Base-by-base conservation (phyloP, 2,329 filamentous ascomycete species). In the Alternaria infectoria region DNA sequence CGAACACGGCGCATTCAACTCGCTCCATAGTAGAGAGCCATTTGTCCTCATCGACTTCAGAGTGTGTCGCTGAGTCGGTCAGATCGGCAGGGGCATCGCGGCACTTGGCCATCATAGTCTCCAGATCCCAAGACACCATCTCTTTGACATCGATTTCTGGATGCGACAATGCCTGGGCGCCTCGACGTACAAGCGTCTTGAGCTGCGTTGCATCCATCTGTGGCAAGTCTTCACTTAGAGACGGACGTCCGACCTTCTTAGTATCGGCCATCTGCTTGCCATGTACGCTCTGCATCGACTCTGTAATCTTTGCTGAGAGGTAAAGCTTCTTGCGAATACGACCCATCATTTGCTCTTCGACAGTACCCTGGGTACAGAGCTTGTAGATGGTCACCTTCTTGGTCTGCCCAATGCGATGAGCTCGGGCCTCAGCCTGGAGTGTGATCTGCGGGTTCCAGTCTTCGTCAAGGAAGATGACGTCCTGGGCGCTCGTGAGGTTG, bases 291-390 rank as follows among this genome's bases (percentile, higher is more conserved):
- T 83, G 81, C 85, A 88, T 87, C 2, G 83, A 83, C 63, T 88
- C 87, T 0, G 86, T 88, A 17, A 89, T 86, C 69, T 88, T 89
- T 0, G 85, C 82, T 0, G 86, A 88, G 0, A 89, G 79, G 64
- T 89, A 89, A 0, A 89, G 78, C 75, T 89, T 90, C 80, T 89
- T 89, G 7, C 83, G 81, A n/a, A 88, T 85, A 2, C 86, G 79
- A 0, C 85, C 82, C 73, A 86, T 81, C 84, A 88, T 88, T 61
- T 88, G 86, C 64, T 87, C 85, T 64, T 88, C 86, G 0, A 88
- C 84, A 0, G 86, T 88, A 1, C 86, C 86, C 57, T 84, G 83
- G 0, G 86, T 85, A 63, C 85, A 86, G 0, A 88, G 76, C 66
- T 87, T 86, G 74, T 87, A 87, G 8, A 88, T 80, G 0, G 84